Base-by-base conservation (phyloP, 169 alveolate species). In the Cryptosporidium parvum region DNA sequence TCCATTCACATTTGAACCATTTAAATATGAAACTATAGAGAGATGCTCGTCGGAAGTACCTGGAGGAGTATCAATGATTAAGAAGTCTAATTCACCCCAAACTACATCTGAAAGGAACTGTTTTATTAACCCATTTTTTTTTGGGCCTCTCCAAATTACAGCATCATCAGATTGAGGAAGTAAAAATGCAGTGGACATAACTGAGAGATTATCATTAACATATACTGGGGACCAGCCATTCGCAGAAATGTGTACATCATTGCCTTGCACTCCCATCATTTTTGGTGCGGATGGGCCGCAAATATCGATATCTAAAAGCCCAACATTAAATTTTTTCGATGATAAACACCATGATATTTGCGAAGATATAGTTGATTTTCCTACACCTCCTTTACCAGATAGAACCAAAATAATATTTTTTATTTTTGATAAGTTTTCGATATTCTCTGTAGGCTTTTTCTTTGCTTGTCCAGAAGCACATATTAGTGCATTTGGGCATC, bases 331-430 rank as follows among this genome's bases (percentile, higher is more conserved):
- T 35, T 80, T 80, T 65, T 37, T n/a, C 14, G 80, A 65, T 26
- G 86, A 73, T 44, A 80, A 62, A 23, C 42, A 80, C 89, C 92
- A 91, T 3, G 97, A 96, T 31, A 98, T 86, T 94, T 98, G 99
- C 0, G 99, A 94, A 56, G 99, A 94, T 39, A 98, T 95, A 2
- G 99, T 98, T 69, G 99, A 96, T 91, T 98, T 98, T 14, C 99
- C 99, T n/a, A 98, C 99, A 5, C 99, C 99, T n/a, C 99, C 99
- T 92, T 98, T 98, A 1, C 99, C 99, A 33, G 99, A 97, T 26
- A 98, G 91, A 1, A 98, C 95, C 35, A 98, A 86, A 18, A 98
- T 93, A 53, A 96, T 96, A 75, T 93, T 91, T 89, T 95, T 96
- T 12, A 98, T 97, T 59, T 93, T 91, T 39, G 87, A 59, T 85